Conservation (phyloP, 306 rosid species). For the Dalbergia oliveri region DNA sequence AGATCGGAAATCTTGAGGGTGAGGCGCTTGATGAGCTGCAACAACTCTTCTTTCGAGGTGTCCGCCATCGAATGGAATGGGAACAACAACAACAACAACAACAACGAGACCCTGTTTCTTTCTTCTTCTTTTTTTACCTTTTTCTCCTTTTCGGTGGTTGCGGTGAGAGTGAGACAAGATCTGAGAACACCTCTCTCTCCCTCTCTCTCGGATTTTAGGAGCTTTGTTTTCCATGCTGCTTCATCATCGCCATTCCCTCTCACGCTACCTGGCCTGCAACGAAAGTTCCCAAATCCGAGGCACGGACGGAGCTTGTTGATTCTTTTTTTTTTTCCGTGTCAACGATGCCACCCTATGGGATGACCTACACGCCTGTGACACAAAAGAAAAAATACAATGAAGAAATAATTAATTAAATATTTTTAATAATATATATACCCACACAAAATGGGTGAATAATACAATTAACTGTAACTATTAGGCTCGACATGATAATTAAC, state of each 20-base stretch:
- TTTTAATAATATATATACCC: no score
- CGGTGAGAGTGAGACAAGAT: not conserved
- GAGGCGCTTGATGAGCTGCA: conserved; percentile 72
- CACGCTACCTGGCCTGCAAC: not conserved
- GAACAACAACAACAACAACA: not conserved
- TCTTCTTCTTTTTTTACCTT: no score
- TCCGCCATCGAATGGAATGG: conserved; percentile 58
- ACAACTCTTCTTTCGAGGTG: conserved; percentile 66
- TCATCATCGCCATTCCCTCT: not conserved
- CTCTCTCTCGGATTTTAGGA: not conserved
- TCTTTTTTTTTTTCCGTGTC: not conserved
- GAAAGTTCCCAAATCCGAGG: not conserved
- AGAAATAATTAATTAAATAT: no score
- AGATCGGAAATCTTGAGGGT: conserved; percentile 70
- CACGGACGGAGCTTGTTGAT: not conserved
- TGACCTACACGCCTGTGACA: not conserved
- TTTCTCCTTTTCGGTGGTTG: not conserved
- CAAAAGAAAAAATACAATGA: no score
- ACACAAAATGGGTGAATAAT: no score
- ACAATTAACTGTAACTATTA: no score
- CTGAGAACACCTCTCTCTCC: not conserved
- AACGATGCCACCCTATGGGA: not conserved
- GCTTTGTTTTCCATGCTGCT: not conserved
- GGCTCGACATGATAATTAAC: no score
- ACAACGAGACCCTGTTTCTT: no score